Percentiles rank a stretch among this genome's conserved stretches.
These are phyloP conservation scores for Aspergillus ostianus DNA, from an alignment of 495 filamentous ascomycete genomes.

Conservation along the genomic window DNA sequence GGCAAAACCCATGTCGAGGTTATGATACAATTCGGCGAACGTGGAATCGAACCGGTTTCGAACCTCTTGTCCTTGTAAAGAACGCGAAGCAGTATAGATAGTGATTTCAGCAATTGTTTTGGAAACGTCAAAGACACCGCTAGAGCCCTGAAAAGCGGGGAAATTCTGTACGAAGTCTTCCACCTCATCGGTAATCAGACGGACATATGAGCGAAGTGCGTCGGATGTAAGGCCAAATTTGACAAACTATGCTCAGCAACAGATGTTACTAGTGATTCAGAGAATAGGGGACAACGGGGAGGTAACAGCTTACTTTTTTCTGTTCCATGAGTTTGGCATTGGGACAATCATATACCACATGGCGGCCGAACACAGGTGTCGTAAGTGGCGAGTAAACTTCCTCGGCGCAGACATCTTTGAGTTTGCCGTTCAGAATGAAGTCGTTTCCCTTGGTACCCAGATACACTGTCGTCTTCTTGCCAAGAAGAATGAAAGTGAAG, in stretches of 20 bases:
- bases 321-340: constrained; percentile 69
- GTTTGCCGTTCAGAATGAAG: constrained; percentile 62
- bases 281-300: constrained; percentile 3
- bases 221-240: constrained; percentile 64
- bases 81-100: constrained; percentile 65
- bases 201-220: constrained; percentile 61
- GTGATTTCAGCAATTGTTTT: constrained; percentile 60
- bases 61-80: constrained; percentile 64
- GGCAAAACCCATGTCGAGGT: constrained; percentile 63
- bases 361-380: constrained; percentile 60
- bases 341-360: constrained; percentile 66
- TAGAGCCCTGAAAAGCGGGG: constrained; percentile 42
- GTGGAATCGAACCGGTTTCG: constrained; percentile 59
- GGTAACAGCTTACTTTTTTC: constrained; percentile 51
- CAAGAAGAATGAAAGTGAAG: constrained; percentile 64
- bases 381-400: constrained; percentile 62
- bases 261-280: neutral
- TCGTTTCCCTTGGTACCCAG: constrained; percentile 62
- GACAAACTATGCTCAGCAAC: constrained; percentile 49
- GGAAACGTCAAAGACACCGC: constrained; percentile 52
- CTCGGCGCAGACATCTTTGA: constrained; percentile 61
- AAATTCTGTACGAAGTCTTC: constrained; percentile 49
- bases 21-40: constrained; percentile 63
- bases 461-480: constrained; percentile 61
- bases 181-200: constrained; percentile 53